Percentiles rank a stretch among this genome's conserved stretches.
Evolutionary conservation across 768 basidiomycete genomes (phyloP).

Genomic region (Hericium alpestre): DNA sequence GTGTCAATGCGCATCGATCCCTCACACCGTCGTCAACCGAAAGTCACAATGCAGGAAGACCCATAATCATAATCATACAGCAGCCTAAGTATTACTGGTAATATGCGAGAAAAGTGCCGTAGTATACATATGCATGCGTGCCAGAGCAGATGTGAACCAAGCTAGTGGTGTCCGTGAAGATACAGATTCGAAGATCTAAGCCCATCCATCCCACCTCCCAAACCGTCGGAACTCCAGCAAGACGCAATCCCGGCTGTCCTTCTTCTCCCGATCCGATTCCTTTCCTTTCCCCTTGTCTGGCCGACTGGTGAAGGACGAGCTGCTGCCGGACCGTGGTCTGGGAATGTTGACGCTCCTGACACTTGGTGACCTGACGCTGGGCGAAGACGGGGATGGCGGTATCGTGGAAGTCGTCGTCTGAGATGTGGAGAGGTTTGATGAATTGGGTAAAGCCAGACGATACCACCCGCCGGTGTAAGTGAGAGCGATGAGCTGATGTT

Average conservation of each 20-base stretch:
- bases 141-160: neutral
- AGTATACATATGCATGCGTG: constrained; percentile 7
- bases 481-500: constrained; percentile 74
- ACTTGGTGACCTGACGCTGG: constrained; percentile 15
- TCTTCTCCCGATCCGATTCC: constrained; percentile 45
- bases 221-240: constrained; percentile 72
- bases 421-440: neutral
- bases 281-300: constrained; percentile 49
- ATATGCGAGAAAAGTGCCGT: neutral
- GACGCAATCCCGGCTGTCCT: constrained; percentile 54
- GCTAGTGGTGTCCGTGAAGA: too few species aligned
- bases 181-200: constrained; percentile 23
- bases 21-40: neutral
- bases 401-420: neutral
- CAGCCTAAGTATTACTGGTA: neutral
- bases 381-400: constrained; percentile 18
- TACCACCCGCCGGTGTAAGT: constrained; percentile 94
- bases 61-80: neutral
- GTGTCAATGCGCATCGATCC: neutral
- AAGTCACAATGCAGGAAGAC: too few species aligned
- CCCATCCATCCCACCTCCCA: constrained; percentile 87
- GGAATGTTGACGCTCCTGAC: constrained; percentile 25
- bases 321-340: constrained; percentile 43
- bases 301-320: constrained; percentile 39
- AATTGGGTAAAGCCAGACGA: constrained; percentile 53